Conservation (phyloP, 2,329 filamentous ascomycete species). For the Penicillium sp. region DNA sequence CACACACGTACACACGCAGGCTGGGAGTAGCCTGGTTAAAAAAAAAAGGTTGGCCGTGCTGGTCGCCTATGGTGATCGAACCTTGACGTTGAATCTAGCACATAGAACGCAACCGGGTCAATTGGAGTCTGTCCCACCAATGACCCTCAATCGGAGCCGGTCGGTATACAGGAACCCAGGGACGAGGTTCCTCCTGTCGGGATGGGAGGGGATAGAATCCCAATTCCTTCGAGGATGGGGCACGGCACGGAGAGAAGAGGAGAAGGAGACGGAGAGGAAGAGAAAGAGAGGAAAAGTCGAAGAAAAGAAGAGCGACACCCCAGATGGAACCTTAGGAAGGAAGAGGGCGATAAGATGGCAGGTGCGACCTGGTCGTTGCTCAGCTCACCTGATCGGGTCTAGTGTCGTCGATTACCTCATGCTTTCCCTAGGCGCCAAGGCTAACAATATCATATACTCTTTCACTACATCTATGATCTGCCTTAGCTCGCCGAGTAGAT, state of each 20-base stretch:
- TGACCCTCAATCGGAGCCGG: background rate
- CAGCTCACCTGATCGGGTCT: slow-evolving; percentile 12
- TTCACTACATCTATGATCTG: no score
- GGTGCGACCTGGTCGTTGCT: slow-evolving; percentile 15
- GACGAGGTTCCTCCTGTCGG: background rate
- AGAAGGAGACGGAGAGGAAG: background rate
- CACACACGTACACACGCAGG: slow-evolving; percentile 11
- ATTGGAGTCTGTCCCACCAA: slow-evolving; percentile 7
- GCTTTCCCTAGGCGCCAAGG: background rate
- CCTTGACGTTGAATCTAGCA: background rate
- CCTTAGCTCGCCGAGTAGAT: no score
- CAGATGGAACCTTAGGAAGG: slow-evolving; percentile 15
- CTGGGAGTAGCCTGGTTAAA: background rate
- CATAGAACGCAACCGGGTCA: slow-evolving; percentile 10
- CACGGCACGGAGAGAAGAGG: background rate
- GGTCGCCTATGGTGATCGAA: background rate
- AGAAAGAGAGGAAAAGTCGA: background rate
- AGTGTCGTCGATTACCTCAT: slow-evolving; percentile 11
- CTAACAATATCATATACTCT: no score
- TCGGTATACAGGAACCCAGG: background rate
- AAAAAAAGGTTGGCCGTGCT: background rate
- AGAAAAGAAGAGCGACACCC: slow-evolving; percentile 5
- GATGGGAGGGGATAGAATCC: background rate
- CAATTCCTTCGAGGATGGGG: background rate
- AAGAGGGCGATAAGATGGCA: slow-evolving; percentile 22